Evolutionary conservation across 495 filamentous ascomycete species (phyloP).

Genomic region (Letharia columbiana): DNA sequence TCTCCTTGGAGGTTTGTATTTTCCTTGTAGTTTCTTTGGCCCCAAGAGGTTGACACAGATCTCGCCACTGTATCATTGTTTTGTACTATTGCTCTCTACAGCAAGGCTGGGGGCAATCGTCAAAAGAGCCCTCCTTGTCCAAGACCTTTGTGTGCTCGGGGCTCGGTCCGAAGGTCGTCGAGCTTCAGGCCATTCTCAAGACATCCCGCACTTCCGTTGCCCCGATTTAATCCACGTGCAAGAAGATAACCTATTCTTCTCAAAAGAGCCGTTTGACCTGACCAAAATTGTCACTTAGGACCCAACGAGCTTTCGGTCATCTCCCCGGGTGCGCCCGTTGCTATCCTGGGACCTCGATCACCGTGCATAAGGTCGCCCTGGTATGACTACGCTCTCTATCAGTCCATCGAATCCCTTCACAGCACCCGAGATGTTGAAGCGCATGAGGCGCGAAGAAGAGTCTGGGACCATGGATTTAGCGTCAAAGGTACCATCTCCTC

Average conservation of each 20-base stretch:
- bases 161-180: background rate
- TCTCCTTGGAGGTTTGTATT: background rate
- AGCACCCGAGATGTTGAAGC: slow-evolving; percentile 30
- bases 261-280: background rate
- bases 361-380: slow-evolving; percentile 34
- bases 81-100: background rate
- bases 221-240: background rate
- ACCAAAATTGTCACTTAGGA: background rate
- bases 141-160: background rate
- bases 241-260: background rate
- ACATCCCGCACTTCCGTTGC: background rate
- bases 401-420: slow-evolving; percentile 30
- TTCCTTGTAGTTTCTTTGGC: too few species aligned
- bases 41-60: too few species aligned
- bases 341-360: slow-evolving; percentile 30
- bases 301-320: slow-evolving; percentile 35
- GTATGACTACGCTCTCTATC: slow-evolving; percentile 33
- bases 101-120: background rate
- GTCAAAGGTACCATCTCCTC: slow-evolving; percentile 18
- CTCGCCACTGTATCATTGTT: background rate
- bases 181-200: background rate
- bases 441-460: slow-evolving; percentile 33
- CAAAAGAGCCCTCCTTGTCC: background rate
- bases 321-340: slow-evolving; percentile 30
- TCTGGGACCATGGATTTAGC: slow-evolving; percentile 38